Base-by-base conservation (phyloP, 805 yeast genomes). In the Kodamaea leandrae region DNA sequence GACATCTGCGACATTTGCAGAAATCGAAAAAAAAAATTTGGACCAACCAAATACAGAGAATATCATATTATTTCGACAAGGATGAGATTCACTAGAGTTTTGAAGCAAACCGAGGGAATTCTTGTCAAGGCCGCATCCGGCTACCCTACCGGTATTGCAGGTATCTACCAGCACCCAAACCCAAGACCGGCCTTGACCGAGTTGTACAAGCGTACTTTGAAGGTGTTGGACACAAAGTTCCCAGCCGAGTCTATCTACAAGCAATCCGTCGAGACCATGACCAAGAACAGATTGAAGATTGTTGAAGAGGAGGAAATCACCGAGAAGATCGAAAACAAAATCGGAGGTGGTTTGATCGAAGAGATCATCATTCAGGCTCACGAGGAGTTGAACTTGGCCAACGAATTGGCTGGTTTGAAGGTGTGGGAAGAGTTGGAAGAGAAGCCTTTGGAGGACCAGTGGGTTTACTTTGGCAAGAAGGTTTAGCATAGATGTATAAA, bases 341-440 rank as follows among this genome's bases (percentile, higher is more conserved):
- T 87, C 48, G 95, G 95, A 14, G 80, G 83, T 47, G 96, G 96
- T 2, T 75, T 87, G 54, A 81, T 86, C 48, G 96, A 87, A 66
- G 95, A 87, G 68, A 66, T 87, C 44, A 57, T 87, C 41, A 72
- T 86, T 45, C 95, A 87, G 68, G 95, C 95, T 12, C 76, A 81
- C 52, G 93, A 86, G 45, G 96, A 87, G 66, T 77, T 78, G 53
- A 74, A 72, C 42, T 73, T 87, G 52, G 82, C 86, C 36, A 67
- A 77, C 54, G 74, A 81, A 59, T 68, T 87, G 71, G 82, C 83
- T 37, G 77, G 74, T 47, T 76, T 82, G 76, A 80, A 82, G 61
- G 61, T 61, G 28, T 87, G 95, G 96, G 89, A 83, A 53, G 86
- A 80, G 48, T 74, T 86, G 45, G 86, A 79, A 60, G 95, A 84